Conservation (phyloP, 345 rosid genomes). For the Eucalyptus shirleyi region DNA sequence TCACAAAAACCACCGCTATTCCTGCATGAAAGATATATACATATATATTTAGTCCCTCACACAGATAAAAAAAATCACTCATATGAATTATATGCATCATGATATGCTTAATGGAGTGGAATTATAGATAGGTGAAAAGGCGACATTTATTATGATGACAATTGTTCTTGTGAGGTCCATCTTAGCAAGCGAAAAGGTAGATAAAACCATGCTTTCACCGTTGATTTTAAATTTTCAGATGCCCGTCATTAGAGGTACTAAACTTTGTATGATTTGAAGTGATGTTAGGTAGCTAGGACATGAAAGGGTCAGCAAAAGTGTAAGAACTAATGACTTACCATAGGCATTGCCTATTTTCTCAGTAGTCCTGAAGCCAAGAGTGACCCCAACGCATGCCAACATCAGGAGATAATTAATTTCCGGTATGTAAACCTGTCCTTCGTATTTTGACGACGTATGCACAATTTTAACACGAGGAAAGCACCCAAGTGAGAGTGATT, state of each 20-base stretch:
- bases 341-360: slow-evolving; percentile 40
- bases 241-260: neutral
- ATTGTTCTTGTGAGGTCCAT: neutral
- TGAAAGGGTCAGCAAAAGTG: neutral
- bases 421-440: slow-evolving; percentile 46
- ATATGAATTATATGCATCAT: neutral
- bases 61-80: neutral
- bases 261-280: neutral
- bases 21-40: slow-evolving; percentile 7
- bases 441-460: slow-evolving; percentile 32
- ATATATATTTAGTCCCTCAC: neutral
- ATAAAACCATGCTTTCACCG: neutral
- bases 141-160: neutral
- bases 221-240: neutral
- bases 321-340: slow-evolving; percentile 10
- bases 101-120: neutral
- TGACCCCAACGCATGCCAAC: slow-evolving; percentile 33
- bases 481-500: slow-evolving; percentile 37
- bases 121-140: neutral
- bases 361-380: slow-evolving; percentile 30
- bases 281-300: neutral
- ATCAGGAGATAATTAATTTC: slow-evolving; percentile 38
- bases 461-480: slow-evolving; percentile 46
- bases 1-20: slow-evolving; percentile 37
- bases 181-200: neutral